A percentile compares a stretch with the other conserved stretches of the same genome.
Conservation (phyloP, 805 yeast species). For the Zygosaccharomyces lentus region DNA sequence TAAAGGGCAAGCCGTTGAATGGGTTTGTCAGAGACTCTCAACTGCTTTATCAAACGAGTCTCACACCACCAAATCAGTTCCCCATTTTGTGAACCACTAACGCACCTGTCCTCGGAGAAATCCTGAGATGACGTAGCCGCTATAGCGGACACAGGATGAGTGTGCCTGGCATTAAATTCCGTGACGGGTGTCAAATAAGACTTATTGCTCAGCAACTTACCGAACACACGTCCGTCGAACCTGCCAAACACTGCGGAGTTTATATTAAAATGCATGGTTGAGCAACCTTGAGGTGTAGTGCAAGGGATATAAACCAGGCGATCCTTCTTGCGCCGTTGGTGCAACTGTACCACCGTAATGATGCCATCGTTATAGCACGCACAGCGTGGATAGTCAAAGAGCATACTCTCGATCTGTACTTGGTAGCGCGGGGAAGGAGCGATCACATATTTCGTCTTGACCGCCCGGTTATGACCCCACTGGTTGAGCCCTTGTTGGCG, state of each 20-base stretch:
- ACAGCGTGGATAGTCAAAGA: slow-evolving; percentile 35
- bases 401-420: slow-evolving; percentile 28
- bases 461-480: slow-evolving; percentile 36
- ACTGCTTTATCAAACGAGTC: slow-evolving; percentile 16
- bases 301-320: slow-evolving; percentile 36
- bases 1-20: slow-evolving; percentile 23
- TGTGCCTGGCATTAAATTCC: slow-evolving; percentile 30
- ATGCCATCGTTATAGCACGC: slow-evolving; percentile 36
- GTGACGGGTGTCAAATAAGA: slow-evolving; percentile 33
- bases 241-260: slow-evolving; percentile 36
- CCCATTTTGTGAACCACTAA: slow-evolving; percentile 34
- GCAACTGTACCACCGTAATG: slow-evolving; percentile 33
- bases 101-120: slow-evolving; percentile 28
- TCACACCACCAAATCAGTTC: slow-evolving; percentile 36
- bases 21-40: slow-evolving; percentile 21
- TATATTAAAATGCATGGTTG: slow-evolving; percentile 34
- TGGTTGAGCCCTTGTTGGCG: slow-evolving; percentile 29
- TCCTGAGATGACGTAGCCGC: slow-evolving; percentile 24
- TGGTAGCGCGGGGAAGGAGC: slow-evolving; percentile 24
- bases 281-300: slow-evolving; percentile 37
- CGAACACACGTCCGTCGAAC: slow-evolving; percentile 35
- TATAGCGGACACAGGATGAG: slow-evolving; percentile 32
- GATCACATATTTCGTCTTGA: slow-evolving; percentile 32
- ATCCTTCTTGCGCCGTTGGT: slow-evolving; percentile 25
- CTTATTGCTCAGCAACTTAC: slow-evolving; percentile 33